Conservation (phyloP, 1,284 basidiomycete genomes). For the Anthracocystis setariae region DNA sequence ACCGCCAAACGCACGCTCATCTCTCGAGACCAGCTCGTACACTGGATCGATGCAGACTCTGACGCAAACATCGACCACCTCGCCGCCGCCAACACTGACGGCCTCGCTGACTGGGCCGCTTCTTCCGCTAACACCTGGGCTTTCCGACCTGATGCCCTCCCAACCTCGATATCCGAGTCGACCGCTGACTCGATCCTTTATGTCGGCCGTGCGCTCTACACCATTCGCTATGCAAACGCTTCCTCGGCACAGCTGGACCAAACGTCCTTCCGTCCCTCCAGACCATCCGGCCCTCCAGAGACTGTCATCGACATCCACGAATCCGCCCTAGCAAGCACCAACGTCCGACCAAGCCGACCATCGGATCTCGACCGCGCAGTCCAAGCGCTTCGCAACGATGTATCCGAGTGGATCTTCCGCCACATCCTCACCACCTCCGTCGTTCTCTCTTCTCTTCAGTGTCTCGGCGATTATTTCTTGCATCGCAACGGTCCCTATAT, state of each 20-base stretch:
- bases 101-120: slow-evolving; percentile 38
- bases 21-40: slow-evolving; percentile 35
- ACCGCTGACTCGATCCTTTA: slow-evolving; percentile 84
- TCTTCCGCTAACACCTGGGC: slow-evolving; percentile 59
- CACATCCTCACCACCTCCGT: slow-evolving; percentile 85
- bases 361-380: slow-evolving; percentile 38
- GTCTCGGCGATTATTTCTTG: slow-evolving; percentile 75
- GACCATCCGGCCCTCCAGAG: slow-evolving; percentile 32
- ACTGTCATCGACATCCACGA: slow-evolving; percentile 40
- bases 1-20: slow-evolving; percentile 24
- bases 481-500: slow-evolving; percentile 86
- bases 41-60: slow-evolving; percentile 34
- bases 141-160: slow-evolving; percentile 76
- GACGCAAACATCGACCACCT: slow-evolving; percentile 22
- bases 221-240: slow-evolving; percentile 72
- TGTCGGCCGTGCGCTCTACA: slow-evolving; percentile 85
- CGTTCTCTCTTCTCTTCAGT: slow-evolving; percentile 79
- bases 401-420: slow-evolving; percentile 89
- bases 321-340: slow-evolving; percentile 14
- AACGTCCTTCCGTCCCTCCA: slow-evolving; percentile 5
- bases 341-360: slow-evolving; percentile 30
- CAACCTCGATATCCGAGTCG: slow-evolving; percentile 77
- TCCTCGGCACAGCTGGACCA: slow-evolving; percentile 8
- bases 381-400: slow-evolving; percentile 75
- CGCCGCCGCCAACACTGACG: slow-evolving; percentile 21